phyloP scores from a whole-genome alignment of 805 yeast species.

The Spathaspora hagerdaliae region DNA sequence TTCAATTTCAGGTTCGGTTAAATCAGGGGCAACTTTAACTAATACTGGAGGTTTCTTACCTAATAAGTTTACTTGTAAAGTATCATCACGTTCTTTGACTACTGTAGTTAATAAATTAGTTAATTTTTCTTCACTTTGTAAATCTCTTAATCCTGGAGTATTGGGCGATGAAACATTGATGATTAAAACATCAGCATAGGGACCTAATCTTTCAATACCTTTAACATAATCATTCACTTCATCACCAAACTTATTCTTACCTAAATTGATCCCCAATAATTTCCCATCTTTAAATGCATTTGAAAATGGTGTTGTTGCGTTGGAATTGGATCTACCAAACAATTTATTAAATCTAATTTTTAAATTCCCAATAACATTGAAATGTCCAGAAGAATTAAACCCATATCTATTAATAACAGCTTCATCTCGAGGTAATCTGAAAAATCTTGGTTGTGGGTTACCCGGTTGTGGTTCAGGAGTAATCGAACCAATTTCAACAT shows the following conservation, averaged over 20 bases:
- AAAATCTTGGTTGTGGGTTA: conserved; percentile 89
- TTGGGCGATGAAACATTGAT: conserved; percentile 93
- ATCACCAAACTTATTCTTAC: conserved; percentile 90
- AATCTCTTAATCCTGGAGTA: conserved; percentile 88
- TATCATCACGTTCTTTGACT: conserved; percentile 51
- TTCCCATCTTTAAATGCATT: conserved; percentile 60
- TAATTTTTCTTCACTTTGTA: conserved; percentile 75
- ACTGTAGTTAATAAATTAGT: conserved; percentile 64
- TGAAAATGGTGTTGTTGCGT: conserved; percentile 19
- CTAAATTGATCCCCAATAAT: conserved; percentile 78
- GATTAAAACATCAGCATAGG: conserved; percentile 82
- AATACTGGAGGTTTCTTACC: conserved; percentile 68
- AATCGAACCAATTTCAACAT: conserved; percentile 89
- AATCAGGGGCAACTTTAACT: conserved; percentile 93
- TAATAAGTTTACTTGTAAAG: conserved; percentile 36
- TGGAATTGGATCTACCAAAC: conserved; percentile 11
- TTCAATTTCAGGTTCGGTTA: conserved; percentile 72
- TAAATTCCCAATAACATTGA: conserved; percentile 64
- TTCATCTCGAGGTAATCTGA: conserved; percentile 76
- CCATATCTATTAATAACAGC: conserved; percentile 96
- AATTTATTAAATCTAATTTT: conserved; percentile 55
- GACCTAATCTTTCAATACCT: conserved; percentile 81
- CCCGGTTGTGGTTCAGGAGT: conserved; percentile 95
- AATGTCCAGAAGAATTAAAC: conserved; percentile 88
- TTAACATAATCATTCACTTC: conserved; percentile 80